Conservation (phyloP, 2,329 filamentous ascomycete species). For the Fusarium fujikuroi region DNA sequence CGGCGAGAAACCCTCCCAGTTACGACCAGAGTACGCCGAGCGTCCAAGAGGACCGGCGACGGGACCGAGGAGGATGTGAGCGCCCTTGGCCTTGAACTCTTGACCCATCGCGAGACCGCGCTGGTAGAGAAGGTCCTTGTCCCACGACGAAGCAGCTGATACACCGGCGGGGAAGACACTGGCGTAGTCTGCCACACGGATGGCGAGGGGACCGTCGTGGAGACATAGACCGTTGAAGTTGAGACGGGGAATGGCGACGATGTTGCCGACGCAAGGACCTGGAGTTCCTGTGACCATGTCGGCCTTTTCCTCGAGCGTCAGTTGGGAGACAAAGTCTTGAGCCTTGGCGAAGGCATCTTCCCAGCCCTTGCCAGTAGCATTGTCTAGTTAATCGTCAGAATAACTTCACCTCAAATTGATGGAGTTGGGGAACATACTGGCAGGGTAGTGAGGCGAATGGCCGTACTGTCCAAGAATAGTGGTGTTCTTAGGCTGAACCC, state of each 20-base stretch:
- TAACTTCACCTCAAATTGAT: accelerated
- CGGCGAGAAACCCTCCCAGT: conserved; percentile 72
- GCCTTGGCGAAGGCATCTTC: conserved; percentile 52
- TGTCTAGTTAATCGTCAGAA: conserved; percentile 45
- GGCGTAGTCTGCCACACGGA: conserved; percentile 54
- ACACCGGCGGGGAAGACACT: conserved; percentile 65
- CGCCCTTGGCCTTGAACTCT: conserved; percentile 78
- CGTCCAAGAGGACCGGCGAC: conserved; percentile 55
- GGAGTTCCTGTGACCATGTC: conserved; percentile 50
- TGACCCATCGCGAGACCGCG: conserved; percentile 63
- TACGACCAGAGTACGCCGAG: conserved; percentile 63
- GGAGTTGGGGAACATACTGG: conserved; percentile 46
- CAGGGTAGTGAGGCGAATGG: conserved; percentile 51
- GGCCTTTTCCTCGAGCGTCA: conserved; percentile 48
- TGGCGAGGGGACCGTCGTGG: conserved; percentile 49
- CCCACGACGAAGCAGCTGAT: conserved; percentile 72
- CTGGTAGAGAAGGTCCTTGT: conserved; percentile 73
- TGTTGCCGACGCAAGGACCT: conserved; percentile 50
- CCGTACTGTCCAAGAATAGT: conserved; percentile 54
- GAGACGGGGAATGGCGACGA: conserved; percentile 53
- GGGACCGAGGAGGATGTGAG: conserved; percentile 71
- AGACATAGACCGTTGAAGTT: conserved; percentile 57
- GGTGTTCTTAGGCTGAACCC: conserved; percentile 55
- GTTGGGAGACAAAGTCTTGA: conserved; percentile 45
- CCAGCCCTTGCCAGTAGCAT: conserved; percentile 52